Percentiles rank a stretch among this genome's conserved stretches.
Evolutionary conservation across 352 stramenopile genomes (phyloP).

Genomic region (Phytopythium litorale): DNA sequence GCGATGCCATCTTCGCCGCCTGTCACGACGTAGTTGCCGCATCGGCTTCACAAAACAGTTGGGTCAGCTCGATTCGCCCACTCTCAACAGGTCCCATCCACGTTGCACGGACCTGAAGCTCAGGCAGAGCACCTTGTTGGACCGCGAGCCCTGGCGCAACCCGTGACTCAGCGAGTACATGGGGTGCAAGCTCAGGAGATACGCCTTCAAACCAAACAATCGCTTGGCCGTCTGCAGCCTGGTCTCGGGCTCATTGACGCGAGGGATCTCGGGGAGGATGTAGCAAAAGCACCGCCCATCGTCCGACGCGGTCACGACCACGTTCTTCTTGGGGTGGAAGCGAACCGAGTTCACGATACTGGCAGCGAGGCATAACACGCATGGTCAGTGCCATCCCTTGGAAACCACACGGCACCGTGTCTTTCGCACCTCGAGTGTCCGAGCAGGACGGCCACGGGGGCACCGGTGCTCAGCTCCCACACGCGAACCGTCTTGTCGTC

Average conservation of each 20-base stretch:
- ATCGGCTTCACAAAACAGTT: conserved; percentile 47
- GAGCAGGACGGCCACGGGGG: conserved; percentile 79
- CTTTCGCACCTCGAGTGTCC: conserved; percentile 76
- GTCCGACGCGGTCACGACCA: conserved; percentile 91
- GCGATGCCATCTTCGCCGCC: conserved; percentile 92
- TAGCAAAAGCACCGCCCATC: conserved; percentile 91
- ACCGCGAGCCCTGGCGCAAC: conserved; percentile 41
- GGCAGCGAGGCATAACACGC: neutral
- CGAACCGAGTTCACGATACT: conserved; percentile 81
- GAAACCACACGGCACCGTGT: neutral
- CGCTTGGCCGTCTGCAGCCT: conserved; percentile 79
- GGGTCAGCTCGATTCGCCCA: neutral
- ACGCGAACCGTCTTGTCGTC: conserved; percentile 88
- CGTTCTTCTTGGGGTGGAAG: conserved; percentile 85
- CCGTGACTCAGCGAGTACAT: conserved; percentile 75
- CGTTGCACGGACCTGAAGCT: conserved; percentile 34
- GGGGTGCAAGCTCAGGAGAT: conserved; percentile 76
- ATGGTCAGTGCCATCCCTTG: neutral
- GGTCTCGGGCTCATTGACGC: conserved; percentile 46
- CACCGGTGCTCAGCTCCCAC: conserved; percentile 83
- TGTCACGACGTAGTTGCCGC: conserved; percentile 87
- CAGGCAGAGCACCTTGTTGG: conserved; percentile 72
- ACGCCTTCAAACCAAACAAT: conserved; percentile 63
- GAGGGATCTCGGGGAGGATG: conserved; percentile 74
- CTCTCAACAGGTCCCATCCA: too few relatives aligned